Conservation (phyloP, 176 grass and related monocot species). For the Aegilops umbellulata region DNA sequence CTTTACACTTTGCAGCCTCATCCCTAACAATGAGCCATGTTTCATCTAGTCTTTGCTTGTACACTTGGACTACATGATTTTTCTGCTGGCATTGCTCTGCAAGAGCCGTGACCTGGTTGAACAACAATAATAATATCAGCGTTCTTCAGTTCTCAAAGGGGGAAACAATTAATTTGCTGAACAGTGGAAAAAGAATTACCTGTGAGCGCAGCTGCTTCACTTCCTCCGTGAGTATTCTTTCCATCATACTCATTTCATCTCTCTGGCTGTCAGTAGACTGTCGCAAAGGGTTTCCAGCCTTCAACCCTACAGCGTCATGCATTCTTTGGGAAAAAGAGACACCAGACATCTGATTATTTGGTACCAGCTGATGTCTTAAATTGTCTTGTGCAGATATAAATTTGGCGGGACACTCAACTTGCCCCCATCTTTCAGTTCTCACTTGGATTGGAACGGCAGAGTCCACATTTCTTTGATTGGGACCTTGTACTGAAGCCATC, state of each 20-base stretch:
- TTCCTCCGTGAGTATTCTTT: slow-evolving; percentile 66
- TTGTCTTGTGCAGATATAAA: slow-evolving; percentile 42
- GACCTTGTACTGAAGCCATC: slow-evolving; percentile 25
- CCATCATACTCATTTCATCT: slow-evolving; percentile 42
- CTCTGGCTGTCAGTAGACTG: slow-evolving; percentile 37
- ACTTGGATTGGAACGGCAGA: neutral
- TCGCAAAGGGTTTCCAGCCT: slow-evolving; percentile 21
- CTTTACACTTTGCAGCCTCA: slow-evolving; percentile 81
- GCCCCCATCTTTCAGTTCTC: slow-evolving; percentile 71
- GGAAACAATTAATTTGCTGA: neutral
- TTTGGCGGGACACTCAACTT: slow-evolving; percentile 63
- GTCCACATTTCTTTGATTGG: slow-evolving; percentile 35
- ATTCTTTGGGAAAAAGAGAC: slow-evolving; percentile 40
- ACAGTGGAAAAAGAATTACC: slow-evolving; percentile 32
- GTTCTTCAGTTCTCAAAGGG: slow-evolving; percentile 9
- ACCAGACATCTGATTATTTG: slow-evolving; percentile 27
- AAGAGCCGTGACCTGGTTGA: slow-evolving; percentile 55
- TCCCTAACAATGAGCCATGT: slow-evolving; percentile 78
- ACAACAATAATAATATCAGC: neutral
- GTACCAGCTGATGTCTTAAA: slow-evolving; percentile 24
- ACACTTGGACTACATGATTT: slow-evolving; percentile 55
- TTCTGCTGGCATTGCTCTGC: slow-evolving; percentile 63
- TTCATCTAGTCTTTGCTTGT: slow-evolving; percentile 83
- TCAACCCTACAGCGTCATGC: slow-evolving; percentile 14
- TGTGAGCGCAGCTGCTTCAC: slow-evolving; percentile 63